phyloP scores from a whole-genome alignment of 2,329 filamentous ascomycete genomes.

The Penicillium palitans region DNA sequence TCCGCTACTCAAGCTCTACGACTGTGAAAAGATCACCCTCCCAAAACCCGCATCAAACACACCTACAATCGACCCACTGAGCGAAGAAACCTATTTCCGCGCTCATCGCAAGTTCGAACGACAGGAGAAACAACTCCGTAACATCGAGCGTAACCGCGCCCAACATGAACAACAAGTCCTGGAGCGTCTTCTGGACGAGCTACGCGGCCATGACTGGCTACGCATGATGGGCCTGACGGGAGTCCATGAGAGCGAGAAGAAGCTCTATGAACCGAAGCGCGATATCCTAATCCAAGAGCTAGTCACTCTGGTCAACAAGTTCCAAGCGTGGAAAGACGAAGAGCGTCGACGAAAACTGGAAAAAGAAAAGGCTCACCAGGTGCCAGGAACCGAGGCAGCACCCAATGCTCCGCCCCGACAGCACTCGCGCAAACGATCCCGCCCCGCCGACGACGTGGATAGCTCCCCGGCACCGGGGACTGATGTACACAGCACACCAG shows the following conservation, averaged over 20 bases:
- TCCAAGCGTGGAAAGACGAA: constrained; percentile 81
- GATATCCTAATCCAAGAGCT: constrained; percentile 83
- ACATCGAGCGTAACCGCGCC: constrained; percentile 65
- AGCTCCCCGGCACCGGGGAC: constrained; percentile 42
- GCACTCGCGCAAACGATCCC: constrained; percentile 18
- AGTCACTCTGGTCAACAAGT: constrained; percentile 79
- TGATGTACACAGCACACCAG: constrained; percentile 31
- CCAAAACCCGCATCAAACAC: constrained; percentile 10
- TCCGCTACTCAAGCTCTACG: constrained; percentile 39
- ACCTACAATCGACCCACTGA: constrained; percentile 53
- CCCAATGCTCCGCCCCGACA: neutral
- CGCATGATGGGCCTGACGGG: constrained; percentile 85
- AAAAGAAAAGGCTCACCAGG: constrained; percentile 58
- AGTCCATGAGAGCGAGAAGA: constrained; percentile 81
- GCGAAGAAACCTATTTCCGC: constrained; percentile 57
- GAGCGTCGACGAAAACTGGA: constrained; percentile 80
- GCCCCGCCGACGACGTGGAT: constrained; percentile 48
- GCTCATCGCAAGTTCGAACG: constrained; percentile 62
- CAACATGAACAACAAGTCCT: constrained; percentile 64
- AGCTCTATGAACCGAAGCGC: constrained; percentile 80
- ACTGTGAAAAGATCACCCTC: constrained; percentile 35
- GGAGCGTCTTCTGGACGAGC: constrained; percentile 70
- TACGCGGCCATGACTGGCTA: constrained; percentile 91
- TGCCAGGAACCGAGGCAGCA: constrained; percentile 12
- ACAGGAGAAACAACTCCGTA: constrained; percentile 67